phyloP scores from a whole-genome alignment of 768 basidiomycete species.

The Pleurotus sapidus region DNA sequence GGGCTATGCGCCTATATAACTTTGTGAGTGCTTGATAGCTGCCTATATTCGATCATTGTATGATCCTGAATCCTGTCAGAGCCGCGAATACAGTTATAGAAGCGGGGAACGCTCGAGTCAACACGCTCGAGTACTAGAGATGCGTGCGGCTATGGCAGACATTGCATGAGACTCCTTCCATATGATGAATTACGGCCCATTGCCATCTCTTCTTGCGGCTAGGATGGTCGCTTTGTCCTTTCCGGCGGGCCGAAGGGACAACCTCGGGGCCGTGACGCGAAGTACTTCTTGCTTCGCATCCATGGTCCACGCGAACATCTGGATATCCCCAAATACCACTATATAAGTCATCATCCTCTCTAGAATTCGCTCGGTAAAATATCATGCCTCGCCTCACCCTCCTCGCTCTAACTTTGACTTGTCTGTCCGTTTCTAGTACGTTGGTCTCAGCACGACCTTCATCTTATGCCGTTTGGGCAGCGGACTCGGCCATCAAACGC shows the following conservation, averaged over 20 bases:
- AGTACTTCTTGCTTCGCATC: not conserved
- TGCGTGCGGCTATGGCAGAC: too few species aligned
- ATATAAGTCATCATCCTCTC: not conserved
- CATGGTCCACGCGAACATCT: not conserved
- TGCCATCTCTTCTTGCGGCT: too few species aligned
- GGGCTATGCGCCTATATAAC: too few species aligned
- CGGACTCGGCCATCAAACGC: slow-evolving; percentile 40
- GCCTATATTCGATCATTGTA: too few species aligned
- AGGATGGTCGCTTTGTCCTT: too few species aligned
- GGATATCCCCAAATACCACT: not conserved
- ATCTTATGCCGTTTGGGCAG: slow-evolving; percentile 44
- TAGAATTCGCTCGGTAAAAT: not conserved
- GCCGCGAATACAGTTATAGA: too few species aligned
- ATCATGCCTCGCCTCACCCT: not conserved
- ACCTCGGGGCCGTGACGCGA: not conserved
- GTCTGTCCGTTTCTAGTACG: not conserved
- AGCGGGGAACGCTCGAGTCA: too few species aligned
- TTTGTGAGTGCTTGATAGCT: too few species aligned
- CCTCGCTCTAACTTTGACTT: not conserved
- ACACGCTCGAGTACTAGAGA: too few species aligned
- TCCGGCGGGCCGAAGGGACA: not conserved
- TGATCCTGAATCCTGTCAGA: too few species aligned
- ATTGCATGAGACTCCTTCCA: too few species aligned
- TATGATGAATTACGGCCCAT: too few species aligned
- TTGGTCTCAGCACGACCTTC: slow-evolving; percentile 18